phyloP scores from a whole-genome alignment of 2,329 filamentous ascomycete genomes.

The Periconia sp. region DNA sequence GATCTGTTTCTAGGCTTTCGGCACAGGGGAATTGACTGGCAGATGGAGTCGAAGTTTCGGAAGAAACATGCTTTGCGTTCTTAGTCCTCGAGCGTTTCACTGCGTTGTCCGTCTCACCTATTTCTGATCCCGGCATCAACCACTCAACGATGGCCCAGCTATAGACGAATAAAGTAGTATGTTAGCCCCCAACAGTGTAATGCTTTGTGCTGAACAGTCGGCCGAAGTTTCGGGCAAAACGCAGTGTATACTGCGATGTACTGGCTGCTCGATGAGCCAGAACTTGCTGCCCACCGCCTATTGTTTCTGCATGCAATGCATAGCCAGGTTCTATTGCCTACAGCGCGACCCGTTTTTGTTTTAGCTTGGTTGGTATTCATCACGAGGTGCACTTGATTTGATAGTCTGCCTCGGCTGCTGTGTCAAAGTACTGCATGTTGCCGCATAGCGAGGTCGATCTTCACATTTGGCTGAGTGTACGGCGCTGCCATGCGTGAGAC shows the following conservation, averaged over 20 bases:
- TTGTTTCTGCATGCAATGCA: neutral
- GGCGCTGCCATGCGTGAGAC: no score
- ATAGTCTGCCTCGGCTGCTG: neutral
- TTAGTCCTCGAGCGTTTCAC: neutral
- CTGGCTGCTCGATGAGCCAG: neutral
- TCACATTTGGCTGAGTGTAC: neutral
- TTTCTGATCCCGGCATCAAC: neutral
- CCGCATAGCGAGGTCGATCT: neutral
- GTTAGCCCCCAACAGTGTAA: neutral
- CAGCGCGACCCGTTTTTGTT: neutral
- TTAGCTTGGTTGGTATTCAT: neutral
- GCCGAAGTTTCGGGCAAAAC: neutral
- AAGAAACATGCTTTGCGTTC: neutral
- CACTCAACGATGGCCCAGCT: neutral
- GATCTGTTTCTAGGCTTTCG: no score
- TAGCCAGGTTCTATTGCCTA: neutral
- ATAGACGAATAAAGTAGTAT: neutral
- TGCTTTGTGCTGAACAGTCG: neutral
- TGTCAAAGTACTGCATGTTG: neutral
- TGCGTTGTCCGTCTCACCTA: neutral
- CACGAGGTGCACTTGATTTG: neutral
- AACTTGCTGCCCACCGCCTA: neutral
- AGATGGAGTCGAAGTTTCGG: neutral
- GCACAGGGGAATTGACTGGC: no score
- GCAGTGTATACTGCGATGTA: neutral